A percentile compares a stretch with the other conserved stretches of the same genome.
Evolutionary conservation across 768 basidiomycete species (phyloP).

Genomic region (Artomyces pyxidatus): DNA sequence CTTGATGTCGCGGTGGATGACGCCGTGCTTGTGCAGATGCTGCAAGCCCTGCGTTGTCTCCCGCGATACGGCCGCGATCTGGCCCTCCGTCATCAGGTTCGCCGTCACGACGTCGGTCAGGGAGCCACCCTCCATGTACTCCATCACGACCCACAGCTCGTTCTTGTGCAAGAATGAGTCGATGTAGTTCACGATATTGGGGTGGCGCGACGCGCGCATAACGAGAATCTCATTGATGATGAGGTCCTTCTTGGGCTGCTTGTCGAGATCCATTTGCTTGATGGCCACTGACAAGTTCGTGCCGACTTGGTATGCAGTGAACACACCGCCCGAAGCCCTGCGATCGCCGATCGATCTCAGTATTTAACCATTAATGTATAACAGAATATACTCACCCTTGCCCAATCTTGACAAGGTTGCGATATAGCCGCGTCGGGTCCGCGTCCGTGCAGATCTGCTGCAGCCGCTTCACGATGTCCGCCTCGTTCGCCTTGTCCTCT

Average conservation of each 20-base stretch:
- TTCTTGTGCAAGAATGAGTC: conserved; percentile 98
- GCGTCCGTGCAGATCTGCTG: conserved; percentile 96
- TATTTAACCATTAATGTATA: background rate
- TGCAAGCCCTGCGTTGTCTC: conserved; percentile 91
- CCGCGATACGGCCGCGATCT: conserved; percentile 93
- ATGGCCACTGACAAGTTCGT: conserved; percentile 93
- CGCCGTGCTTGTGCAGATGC: conserved; percentile 92
- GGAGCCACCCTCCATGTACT: conserved; percentile 97
- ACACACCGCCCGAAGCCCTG: conserved; percentile 95
- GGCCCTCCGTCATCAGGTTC: conserved; percentile 96
- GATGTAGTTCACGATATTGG: conserved; percentile 99
- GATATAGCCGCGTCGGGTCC: conserved; percentile 90
- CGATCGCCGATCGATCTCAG: conserved; percentile 4
- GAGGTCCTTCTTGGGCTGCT: conserved; percentile 98
- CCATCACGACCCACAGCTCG: conserved; percentile 99
- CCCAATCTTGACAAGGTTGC: conserved; percentile 93
- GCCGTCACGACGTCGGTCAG: conserved; percentile 94
- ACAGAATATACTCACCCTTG: conserved; percentile 65
- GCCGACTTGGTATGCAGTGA: conserved; percentile 96
- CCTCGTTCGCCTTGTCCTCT: conserved; percentile 67
- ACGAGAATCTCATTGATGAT: conserved; percentile 99
- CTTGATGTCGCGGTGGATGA: conserved; percentile 99
- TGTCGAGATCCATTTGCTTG: conserved; percentile 99
- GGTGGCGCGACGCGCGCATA: conserved; percentile 93
- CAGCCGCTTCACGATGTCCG: conserved; percentile 86